These are phyloP conservation scores for Colletotrichum limetticola DNA, from an alignment of 2,329 filamentous ascomycete genomes.

Conservation along the genomic window DNA sequence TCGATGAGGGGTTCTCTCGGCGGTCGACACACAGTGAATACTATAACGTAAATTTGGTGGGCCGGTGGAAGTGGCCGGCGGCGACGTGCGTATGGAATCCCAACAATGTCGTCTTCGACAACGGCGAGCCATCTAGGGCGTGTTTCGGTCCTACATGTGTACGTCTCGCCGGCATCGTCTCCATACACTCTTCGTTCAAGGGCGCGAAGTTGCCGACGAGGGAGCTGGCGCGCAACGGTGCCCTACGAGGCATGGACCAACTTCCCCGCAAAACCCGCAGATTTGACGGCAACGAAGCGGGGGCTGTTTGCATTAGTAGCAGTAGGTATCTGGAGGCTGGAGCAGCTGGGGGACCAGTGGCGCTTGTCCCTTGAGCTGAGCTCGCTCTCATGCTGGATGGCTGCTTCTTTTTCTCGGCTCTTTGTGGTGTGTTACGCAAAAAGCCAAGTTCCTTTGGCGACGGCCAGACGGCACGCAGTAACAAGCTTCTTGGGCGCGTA, in stretches of 20 bases:
- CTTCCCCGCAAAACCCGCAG: slow-evolving; percentile 34
- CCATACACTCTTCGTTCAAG: neutral
- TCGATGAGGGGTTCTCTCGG: neutral
- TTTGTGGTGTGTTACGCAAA: slow-evolving; percentile 15
- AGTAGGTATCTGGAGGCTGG: neutral
- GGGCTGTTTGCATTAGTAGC: slow-evolving; percentile 29
- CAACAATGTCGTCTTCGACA: slow-evolving; percentile 8
- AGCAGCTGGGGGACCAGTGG: slow-evolving; percentile 16
- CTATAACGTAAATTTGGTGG: slow-evolving; percentile 32
- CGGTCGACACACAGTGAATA: slow-evolving; percentile 15
- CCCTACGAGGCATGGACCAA: slow-evolving; percentile 26
- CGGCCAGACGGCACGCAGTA: slow-evolving; percentile 4
- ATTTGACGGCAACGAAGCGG: slow-evolving; percentile 28
- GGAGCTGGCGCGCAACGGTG: slow-evolving; percentile 2
- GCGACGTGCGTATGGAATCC: slow-evolving; percentile 6
- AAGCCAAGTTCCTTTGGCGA: neutral
- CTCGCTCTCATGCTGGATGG: neutral
- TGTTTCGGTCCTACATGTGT: neutral
- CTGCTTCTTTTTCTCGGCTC: neutral
- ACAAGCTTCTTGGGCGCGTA: neutral
- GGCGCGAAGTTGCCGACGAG: neutral
- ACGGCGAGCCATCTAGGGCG: neutral
- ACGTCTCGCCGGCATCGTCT: slow-evolving; percentile 2
- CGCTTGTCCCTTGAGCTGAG: slow-evolving; percentile 1
- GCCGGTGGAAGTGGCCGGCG: slow-evolving; percentile 21